A percentile compares a stretch with the other conserved stretches of the same genome.
Conservation (phyloP, 768 basidiomycete genomes). For the Kwoniella dejecticola region DNA sequence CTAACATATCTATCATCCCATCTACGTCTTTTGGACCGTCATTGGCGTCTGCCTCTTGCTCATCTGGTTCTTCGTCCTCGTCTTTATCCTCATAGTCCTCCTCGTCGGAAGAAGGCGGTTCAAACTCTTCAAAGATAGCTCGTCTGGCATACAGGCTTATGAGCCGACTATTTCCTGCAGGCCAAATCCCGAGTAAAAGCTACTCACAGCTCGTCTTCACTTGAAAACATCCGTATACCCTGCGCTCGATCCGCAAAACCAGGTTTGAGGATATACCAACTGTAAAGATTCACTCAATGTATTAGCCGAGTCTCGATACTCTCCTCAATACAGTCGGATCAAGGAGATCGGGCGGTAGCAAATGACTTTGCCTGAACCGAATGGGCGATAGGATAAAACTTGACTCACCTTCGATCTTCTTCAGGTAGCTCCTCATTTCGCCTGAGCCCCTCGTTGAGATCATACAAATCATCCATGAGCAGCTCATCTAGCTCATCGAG, state of each 20-base stretch:
- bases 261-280: conserved; percentile 96
- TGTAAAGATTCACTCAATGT: conserved; percentile 3
- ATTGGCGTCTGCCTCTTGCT: conserved; percentile 12
- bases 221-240: conserved; percentile 87
- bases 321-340: not conserved
- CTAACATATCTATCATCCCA: conserved; percentile 12
- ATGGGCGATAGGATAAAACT: too few species aligned
- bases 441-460: conserved; percentile 69
- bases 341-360: not conserved
- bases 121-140: conserved; percentile 78
- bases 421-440: conserved; percentile 49
- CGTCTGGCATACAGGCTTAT: conserved; percentile 23
- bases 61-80: conserved; percentile 18
- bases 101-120: conserved; percentile 57
- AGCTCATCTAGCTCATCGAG: conserved; percentile 93
- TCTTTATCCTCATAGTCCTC: conserved; percentile 35
- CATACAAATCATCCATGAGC: conserved; percentile 90
- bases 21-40: conserved; percentile 11
- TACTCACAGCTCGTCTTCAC: conserved; percentile 66
- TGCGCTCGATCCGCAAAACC: conserved; percentile 96
- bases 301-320: not conserved
- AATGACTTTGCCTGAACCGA: not conserved
- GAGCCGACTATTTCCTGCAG: too few species aligned
- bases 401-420: conserved; percentile 44
- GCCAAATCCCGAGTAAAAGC: too few species aligned